A percentile compares a stretch with the other conserved stretches of the same genome.
These are phyloP conservation scores for Trichoderma citrinoviride DNA, from an alignment of 2,329 filamentous ascomycete species.

Conservation along the genomic window DNA sequence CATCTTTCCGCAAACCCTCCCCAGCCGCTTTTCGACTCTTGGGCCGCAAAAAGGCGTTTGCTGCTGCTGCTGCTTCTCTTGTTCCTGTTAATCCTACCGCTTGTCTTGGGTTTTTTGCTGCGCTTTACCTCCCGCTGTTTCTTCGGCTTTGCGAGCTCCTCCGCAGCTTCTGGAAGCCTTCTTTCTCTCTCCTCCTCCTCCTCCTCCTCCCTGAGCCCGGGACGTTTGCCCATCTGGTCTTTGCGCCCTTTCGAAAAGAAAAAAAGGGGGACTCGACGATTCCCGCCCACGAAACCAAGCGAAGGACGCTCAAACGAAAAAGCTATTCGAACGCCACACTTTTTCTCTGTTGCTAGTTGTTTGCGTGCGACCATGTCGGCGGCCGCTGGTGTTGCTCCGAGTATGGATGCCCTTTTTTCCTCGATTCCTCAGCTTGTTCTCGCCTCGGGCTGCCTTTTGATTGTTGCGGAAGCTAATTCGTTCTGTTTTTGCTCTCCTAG, in stretches of 20 bases:
- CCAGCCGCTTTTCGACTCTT: slow-evolving; percentile 7
- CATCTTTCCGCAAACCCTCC: slow-evolving; percentile 8
- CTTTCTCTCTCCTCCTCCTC: neutral
- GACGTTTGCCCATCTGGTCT: neutral
- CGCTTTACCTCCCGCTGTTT: neutral
- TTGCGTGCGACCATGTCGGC: slow-evolving; percentile 29
- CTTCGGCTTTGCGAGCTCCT: neutral
- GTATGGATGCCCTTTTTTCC: slow-evolving; percentile 20
- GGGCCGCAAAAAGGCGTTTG: slow-evolving; percentile 11
- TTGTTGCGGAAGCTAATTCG: neutral
- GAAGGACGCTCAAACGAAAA: slow-evolving; percentile 2
- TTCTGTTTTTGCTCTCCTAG: slow-evolving; percentile 37
- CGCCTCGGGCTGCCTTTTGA: neutral
- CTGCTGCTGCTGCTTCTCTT: neutral
- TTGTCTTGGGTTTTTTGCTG: neutral
- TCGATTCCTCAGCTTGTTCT: neutral
- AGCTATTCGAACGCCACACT: neutral
- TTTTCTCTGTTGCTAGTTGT: slow-evolving; percentile 3
- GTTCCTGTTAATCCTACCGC: neutral
- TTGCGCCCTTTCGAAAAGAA: slow-evolving; percentile 7
- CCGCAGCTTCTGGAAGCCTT: neutral
- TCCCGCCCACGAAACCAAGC: neutral
- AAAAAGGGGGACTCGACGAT: neutral
- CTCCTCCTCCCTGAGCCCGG: neutral
- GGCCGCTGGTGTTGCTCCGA: slow-evolving; percentile 28